Evolutionary conservation across 306 rosid species (phyloP), one percentile per base, ranked within the genome.

Genomic region (Trifolium fragiferum): DNA sequence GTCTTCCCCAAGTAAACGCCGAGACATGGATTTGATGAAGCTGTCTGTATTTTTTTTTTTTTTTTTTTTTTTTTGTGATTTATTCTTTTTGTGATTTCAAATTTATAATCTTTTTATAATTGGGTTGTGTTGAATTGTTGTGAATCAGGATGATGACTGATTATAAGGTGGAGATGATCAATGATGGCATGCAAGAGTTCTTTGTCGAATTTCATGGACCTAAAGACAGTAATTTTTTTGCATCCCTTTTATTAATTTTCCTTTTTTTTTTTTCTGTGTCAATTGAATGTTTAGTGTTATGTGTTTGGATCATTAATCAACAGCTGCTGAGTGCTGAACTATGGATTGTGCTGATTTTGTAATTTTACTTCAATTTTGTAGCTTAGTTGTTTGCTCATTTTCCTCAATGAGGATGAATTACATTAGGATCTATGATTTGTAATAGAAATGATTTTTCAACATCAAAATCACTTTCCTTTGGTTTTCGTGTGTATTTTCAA

Each of bases 11-110:
- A 90, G 88, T 86, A 93, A 87, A 81, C 97, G 96, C 76, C 84
- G 96, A 3, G 96, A 90, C 87, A 87, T 85, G 98, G 98, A 93
- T 80, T 80, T 90, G 87, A 93, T 89, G 97, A 89, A 93, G 82
- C 90, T 93, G 97, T 90, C 85, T 89, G 93, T 38, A 11, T 0
- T 23, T 43, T 5, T 53, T 23, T 2, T 10, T 15, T 67, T 27
- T 27, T 1, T 23, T 23, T 23, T 1, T 27, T 27, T 25, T 1
- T 27, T 30, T 30, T 4, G 44, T 5, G 3, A 1, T 41, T 41
- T 41, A 2, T 6, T 58, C 0, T 64, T 18, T 50, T 40, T 13
- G 32, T 9, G 57, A 13, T 2, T 46, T 69, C 30, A 54, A 13
- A 77, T 69, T 70, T 70, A 4, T 37, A 47, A 51, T 58, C 27